A percentile compares a stretch with the other conserved stretches of the same genome.
Conservation (phyloP, 2,329 filamentous ascomycete species). For the Pyrenophora graminea region DNA sequence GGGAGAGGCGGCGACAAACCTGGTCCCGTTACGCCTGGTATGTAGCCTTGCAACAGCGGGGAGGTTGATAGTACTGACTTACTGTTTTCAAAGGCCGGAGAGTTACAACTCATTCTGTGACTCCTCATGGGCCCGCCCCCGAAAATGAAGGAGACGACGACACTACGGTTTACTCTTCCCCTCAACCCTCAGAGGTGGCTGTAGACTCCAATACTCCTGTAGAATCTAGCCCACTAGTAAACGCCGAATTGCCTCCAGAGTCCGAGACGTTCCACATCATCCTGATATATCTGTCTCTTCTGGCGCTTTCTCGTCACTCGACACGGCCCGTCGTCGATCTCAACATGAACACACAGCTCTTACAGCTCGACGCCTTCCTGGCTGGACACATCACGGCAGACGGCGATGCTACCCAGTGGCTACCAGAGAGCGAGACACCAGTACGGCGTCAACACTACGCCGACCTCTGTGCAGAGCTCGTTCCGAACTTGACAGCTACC, state of each 20-base stretch:
- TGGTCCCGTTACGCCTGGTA: too few species aligned
- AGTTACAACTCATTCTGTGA: background rate
- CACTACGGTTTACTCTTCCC: too few species aligned
- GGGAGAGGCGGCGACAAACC: too few species aligned
- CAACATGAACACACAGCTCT: background rate
- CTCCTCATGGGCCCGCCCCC: background rate
- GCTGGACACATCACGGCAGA: background rate
- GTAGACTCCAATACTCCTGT: too few species aligned
- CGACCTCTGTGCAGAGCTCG: background rate
- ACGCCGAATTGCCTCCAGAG: too few species aligned
- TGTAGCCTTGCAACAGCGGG: too few species aligned
- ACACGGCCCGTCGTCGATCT: background rate
- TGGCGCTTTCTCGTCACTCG: background rate
- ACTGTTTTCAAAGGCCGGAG: background rate
- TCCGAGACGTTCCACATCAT: background rate
- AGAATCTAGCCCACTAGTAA: too few species aligned
- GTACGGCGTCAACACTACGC: background rate
- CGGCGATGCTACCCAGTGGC: background rate
- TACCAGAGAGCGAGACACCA: background rate
- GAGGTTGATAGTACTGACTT: too few species aligned
- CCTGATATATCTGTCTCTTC: background rate
- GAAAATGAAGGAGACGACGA: too few species aligned
- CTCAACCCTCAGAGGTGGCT: too few species aligned
- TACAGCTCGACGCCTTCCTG: slow-evolving; percentile 2
- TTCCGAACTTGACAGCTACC: background rate